A percentile compares a stretch with the other conserved stretches of the same genome.
Conservation (phyloP, 2,329 filamentous ascomycete species). For the Beauveria medogensis region DNA sequence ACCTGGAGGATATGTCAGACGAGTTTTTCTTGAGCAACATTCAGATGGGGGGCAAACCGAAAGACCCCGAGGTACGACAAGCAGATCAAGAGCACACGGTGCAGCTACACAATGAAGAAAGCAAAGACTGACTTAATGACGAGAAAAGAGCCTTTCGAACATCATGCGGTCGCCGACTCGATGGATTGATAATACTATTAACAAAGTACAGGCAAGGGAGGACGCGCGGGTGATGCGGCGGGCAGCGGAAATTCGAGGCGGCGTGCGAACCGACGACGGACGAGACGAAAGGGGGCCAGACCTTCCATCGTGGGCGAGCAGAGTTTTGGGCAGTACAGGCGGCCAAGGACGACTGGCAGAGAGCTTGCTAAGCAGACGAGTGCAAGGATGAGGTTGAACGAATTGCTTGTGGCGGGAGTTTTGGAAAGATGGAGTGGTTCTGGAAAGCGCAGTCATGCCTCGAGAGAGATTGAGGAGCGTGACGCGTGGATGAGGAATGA, state of each 20-base stretch:
- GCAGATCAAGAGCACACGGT: not conserved
- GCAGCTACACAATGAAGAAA: not conserved
- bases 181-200: conserved; percentile 2
- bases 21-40: conserved; percentile 20
- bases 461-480: not conserved
- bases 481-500: not conserved
- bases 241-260: conserved; percentile 22
- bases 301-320: conserved; percentile 26
- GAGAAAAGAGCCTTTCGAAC: conserved; percentile 25
- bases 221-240: conserved; percentile 27
- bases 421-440: not conserved
- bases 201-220: conserved; percentile 16
- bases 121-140: conserved; percentile 5
- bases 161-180: conserved; percentile 18
- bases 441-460: not conserved
- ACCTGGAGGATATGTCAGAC: conserved; percentile 20
- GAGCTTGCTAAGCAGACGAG: not conserved
- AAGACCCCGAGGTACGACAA: conserved; percentile 27
- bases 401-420: not conserved
- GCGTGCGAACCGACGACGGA: not conserved
- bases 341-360: conserved; percentile 2
- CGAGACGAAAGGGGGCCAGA: conserved; percentile 12
- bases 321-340: conserved; percentile 16
- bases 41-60: conserved; percentile 13
- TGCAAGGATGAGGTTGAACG: not conserved